phyloP scores from a whole-genome alignment of 129 eudicot genomes.

The Centrapalus pauciflorus region DNA sequence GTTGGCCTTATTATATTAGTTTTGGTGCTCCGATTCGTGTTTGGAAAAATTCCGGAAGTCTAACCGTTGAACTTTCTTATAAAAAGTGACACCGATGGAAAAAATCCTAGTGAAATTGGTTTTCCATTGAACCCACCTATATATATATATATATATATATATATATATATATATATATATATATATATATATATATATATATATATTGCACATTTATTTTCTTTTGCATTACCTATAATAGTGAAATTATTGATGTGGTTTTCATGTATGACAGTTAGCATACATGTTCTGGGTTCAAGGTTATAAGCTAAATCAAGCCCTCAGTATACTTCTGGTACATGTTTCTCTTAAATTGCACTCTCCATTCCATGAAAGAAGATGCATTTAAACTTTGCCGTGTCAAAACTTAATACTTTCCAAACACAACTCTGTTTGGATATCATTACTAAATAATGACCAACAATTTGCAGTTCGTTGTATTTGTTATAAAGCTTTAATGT shows the following conservation, averaged over 20 bases:
- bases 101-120: too few relatives aligned
- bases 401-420: neutral
- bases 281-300: slow-evolving; percentile 98
- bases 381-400: neutral
- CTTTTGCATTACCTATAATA: neutral
- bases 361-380: neutral
- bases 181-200: too few relatives aligned
- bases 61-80: too few relatives aligned
- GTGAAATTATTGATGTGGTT: slow-evolving; percentile 12
- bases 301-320: slow-evolving; percentile 64
- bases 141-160: too few relatives aligned
- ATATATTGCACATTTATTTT: neutral
- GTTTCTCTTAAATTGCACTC: slow-evolving; percentile 11
- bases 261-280: slow-evolving; percentile 57
- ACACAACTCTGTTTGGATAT: neutral
- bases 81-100: too few relatives aligned
- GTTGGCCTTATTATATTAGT: too few relatives aligned
- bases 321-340: slow-evolving; percentile 62
- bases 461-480: neutral
- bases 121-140: too few relatives aligned
- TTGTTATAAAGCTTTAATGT: neutral
- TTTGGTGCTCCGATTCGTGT: too few relatives aligned
- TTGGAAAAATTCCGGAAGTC: too few relatives aligned
- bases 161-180: too few relatives aligned
- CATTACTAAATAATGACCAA: neutral